Conservation (phyloP, 139 green algal genomes). For the Volvox reticuliferus region DNA sequence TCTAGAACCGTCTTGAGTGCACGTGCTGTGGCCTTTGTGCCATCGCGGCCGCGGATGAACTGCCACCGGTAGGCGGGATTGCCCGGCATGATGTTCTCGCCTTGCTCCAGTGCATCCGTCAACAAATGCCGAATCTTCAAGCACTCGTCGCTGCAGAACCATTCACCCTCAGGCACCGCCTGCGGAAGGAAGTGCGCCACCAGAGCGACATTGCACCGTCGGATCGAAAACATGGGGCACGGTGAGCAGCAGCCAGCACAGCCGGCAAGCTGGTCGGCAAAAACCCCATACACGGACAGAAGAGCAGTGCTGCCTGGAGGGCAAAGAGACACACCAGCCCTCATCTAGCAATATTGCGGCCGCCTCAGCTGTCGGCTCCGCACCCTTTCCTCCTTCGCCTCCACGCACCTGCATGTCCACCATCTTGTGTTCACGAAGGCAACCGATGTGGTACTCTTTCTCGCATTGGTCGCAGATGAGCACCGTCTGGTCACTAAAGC, state of each 20-base stretch:
- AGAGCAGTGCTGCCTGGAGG: no score
- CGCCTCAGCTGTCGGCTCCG: neutral
- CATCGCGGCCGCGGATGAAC: slow-evolving; percentile 51
- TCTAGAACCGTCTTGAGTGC: slow-evolving; percentile 54
- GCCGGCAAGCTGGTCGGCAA: no score
- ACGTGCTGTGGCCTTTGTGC: slow-evolving; percentile 42
- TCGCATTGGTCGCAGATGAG: slow-evolving; percentile 98
- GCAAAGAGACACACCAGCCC: no score
- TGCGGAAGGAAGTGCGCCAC: neutral
- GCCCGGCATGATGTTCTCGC: slow-evolving; percentile 52
- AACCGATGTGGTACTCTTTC: slow-evolving; percentile 94
- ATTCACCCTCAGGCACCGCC: slow-evolving; percentile 77
- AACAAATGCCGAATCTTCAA: slow-evolving; percentile 65
- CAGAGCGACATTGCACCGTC: no score
- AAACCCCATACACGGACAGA: no score
- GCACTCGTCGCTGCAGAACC: slow-evolving; percentile 90
- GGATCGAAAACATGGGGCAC: no score
- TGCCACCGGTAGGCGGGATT: slow-evolving; percentile 56
- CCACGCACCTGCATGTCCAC: slow-evolving; percentile 33
- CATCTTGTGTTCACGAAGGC: slow-evolving; percentile 64
- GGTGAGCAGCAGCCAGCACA: no score
- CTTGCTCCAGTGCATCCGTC: slow-evolving; percentile 53
- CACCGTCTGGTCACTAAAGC: slow-evolving; percentile 90
- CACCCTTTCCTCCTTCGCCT: neutral
- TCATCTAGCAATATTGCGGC: no score